Evolutionary conservation across 805 yeast genomes (phyloP).

Genomic region (Candida patagonica): DNA sequence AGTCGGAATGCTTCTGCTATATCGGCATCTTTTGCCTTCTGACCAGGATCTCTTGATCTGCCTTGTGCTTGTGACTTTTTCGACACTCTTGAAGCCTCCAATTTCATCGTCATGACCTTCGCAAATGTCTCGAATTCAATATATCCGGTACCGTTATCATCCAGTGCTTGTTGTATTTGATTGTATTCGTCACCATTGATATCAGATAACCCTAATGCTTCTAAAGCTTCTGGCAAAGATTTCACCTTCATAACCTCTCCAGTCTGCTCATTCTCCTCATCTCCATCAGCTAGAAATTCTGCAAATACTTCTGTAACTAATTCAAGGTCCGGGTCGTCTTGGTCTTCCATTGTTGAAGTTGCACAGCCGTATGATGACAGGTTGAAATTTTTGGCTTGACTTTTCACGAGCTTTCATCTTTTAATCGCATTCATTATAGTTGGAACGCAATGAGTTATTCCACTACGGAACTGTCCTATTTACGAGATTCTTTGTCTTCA

Average conservation of each 20-base stretch:
- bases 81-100: background rate
- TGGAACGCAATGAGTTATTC: slow-evolving; percentile 25
- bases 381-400: too few species aligned
- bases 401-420: background rate
- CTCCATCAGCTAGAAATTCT: slow-evolving; percentile 20
- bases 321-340: slow-evolving; percentile 10
- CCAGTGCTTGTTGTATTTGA: slow-evolving; percentile 13
- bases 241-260: slow-evolving; percentile 18
- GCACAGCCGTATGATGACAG: too few species aligned
- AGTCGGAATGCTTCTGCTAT: slow-evolving; percentile 12
- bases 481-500: slow-evolving; percentile 59
- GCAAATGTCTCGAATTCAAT: slow-evolving; percentile 25
- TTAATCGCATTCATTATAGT: background rate
- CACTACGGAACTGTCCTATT: slow-evolving; percentile 39
- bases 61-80: background rate
- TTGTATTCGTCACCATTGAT: slow-evolving; percentile 12
- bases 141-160: slow-evolving; percentile 19
- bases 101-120: slow-evolving; percentile 14
- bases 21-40: slow-evolving; percentile 7
- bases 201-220: slow-evolving; percentile 20
- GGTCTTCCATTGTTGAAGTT: too few species aligned
- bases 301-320: slow-evolving; percentile 22
- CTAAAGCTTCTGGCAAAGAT: slow-evolving; percentile 22
- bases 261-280: slow-evolving; percentile 15
- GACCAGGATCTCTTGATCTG: slow-evolving; percentile 2